phyloP scores from a whole-genome alignment of 2,329 filamentous ascomycete genomes.

The Geosmithia putterillii region DNA sequence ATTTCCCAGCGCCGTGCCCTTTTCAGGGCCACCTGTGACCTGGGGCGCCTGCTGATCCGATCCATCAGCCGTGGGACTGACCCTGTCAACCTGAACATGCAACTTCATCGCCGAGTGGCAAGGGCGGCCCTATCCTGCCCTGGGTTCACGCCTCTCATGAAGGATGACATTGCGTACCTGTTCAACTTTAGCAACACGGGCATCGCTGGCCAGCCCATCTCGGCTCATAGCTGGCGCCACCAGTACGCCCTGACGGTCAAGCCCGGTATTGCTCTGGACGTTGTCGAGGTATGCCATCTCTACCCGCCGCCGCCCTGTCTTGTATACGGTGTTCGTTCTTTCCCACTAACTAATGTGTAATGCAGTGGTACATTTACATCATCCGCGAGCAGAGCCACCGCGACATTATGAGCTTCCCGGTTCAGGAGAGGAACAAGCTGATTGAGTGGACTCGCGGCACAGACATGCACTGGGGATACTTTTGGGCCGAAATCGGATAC shows the following conservation, averaged over 20 bases:
- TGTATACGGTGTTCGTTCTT: not conserved
- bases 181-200: constrained; percentile 21
- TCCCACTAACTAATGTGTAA: not conserved
- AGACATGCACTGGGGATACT: constrained; percentile 38
- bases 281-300: constrained; percentile 36
- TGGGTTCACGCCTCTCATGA: constrained; percentile 49
- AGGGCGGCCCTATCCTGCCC: constrained; percentile 41
- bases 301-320: too few relatives aligned
- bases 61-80: constrained; percentile 26
- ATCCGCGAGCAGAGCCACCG: constrained; percentile 39
- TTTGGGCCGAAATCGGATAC: constrained; percentile 34
- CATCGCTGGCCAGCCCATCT: constrained; percentile 30
- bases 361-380: constrained; percentile 42
- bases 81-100: constrained; percentile 32
- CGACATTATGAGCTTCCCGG: constrained; percentile 22
- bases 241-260: constrained; percentile 39
- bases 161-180: constrained; percentile 39
- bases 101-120: constrained; percentile 40
- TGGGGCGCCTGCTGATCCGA: constrained; percentile 32
- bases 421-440: constrained; percentile 27
- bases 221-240: constrained; percentile 36
- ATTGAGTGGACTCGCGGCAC: constrained; percentile 17
- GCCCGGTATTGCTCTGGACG: constrained; percentile 32
- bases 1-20: constrained; percentile 41
- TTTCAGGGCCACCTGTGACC: constrained; percentile 34